Evolutionary conservation across 1,284 basidiomycete species (phyloP).

Genomic region (Irpex sp.): DNA sequence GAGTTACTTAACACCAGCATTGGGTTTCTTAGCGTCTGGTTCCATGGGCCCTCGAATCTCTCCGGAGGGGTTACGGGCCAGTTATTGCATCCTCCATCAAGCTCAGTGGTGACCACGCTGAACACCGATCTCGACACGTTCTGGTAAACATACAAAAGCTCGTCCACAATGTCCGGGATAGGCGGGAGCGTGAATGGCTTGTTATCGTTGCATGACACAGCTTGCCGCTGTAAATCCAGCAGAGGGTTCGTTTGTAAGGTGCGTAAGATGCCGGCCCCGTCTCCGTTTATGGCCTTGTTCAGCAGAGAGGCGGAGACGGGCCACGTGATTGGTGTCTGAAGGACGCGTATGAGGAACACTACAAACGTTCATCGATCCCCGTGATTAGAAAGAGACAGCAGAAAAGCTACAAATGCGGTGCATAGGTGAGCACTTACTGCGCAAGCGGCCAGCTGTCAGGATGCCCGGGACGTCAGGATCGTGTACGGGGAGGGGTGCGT

Average conservation of each 20-base stretch:
- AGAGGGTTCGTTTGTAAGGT: slow-evolving; percentile 6
- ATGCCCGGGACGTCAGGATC: slow-evolving; percentile 26
- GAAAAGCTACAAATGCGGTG: neutral
- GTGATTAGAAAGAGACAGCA: neutral
- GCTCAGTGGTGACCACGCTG: slow-evolving; percentile 18
- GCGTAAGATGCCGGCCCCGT: slow-evolving; percentile 21
- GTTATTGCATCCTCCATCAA: slow-evolving; percentile 22
- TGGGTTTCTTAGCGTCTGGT: slow-evolving; percentile 23
- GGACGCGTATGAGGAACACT: slow-evolving; percentile 17
- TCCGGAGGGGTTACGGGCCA: slow-evolving; percentile 22
- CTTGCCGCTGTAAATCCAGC: slow-evolving; percentile 21
- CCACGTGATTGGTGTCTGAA: slow-evolving; percentile 20
- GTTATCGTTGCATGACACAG: slow-evolving; percentile 26
- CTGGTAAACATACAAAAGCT: slow-evolving; percentile 16
- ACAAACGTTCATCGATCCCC: neutral
- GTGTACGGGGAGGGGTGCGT: slow-evolving; percentile 28
- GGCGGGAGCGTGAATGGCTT: slow-evolving; percentile 16
- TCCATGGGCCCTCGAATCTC: slow-evolving; percentile 27
- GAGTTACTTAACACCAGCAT: slow-evolving; percentile 28
- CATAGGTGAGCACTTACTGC: slow-evolving; percentile 19
- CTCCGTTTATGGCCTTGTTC: slow-evolving; percentile 23
- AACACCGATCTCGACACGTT: slow-evolving; percentile 21
- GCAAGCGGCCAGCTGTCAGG: slow-evolving; percentile 32
- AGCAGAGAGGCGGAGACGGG: slow-evolving; percentile 13
- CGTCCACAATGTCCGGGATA: slow-evolving; percentile 21